Base-by-base conservation (phyloP, 2,329 filamentous ascomycete genomes). In the Sclerotiophoma versabilis region DNA sequence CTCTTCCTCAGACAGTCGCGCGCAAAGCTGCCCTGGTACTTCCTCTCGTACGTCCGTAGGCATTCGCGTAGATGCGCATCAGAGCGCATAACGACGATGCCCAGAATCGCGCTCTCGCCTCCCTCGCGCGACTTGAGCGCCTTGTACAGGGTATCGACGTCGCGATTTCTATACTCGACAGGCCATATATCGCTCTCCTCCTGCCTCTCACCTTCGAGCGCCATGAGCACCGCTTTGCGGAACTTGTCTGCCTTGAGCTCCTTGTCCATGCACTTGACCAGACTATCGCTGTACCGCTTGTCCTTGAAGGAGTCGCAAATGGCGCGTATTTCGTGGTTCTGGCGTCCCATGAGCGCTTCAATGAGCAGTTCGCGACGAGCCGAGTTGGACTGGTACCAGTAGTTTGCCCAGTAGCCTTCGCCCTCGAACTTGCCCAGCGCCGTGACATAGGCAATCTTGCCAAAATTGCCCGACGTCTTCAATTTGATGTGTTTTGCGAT, bases 391-490 rank as follows among this genome's bases (percentile, higher is more conserved):
- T 97, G 93, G 77, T 97, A 98, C 88, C 92, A 98, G 76, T 92
- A 96, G 74, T 97, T 98, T 55, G 93, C 92, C 93, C 95, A 99
- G 81, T 96, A 96, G 0, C 92, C 91, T 75, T 99, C 95, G 64
- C 87, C 89, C 77, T 97, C 95, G 88, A 92, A 98, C 46, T 84
- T 84, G 9, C 95, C 95, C 0, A 98, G 84, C 0, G 93, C 92
- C 2, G 91, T 93, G 3, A 93, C 87, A 74, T 98, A 97, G 69
- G 89, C 92, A 6, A 90, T 90, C 77, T 98, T 98, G 77, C 93
- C 93, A 62, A 98, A 87, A 64, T 86, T 87, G 4, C 87, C 82
- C 48, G 89, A 83, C 36, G 91, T 87, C 76, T 93, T 92, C 15
- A 93, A 80, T 57, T 91, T 91, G 72, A 95, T 90, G 76, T 95